phyloP scores from a whole-genome alignment of 495 filamentous ascomycete genomes.

The Neurospora hispaniola region DNA sequence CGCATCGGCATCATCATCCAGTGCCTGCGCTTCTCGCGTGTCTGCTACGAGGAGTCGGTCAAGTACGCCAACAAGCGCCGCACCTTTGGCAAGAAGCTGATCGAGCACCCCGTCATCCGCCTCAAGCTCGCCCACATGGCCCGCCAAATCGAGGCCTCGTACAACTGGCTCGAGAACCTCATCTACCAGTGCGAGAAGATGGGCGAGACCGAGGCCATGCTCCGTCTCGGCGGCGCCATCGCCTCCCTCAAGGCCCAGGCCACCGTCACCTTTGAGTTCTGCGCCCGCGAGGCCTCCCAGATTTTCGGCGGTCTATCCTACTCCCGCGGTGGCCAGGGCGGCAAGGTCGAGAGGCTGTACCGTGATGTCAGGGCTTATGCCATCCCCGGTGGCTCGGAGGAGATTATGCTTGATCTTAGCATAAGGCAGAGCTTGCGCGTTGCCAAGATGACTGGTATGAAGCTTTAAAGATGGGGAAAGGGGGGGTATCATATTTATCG shows the following conservation, averaged over 20 bases:
- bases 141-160: constrained; percentile 89
- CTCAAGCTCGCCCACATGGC: constrained; percentile 98
- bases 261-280: constrained; percentile 93
- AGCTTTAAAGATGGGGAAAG: constrained; percentile 47
- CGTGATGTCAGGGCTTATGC: constrained; percentile 96
- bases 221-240: constrained; percentile 89
- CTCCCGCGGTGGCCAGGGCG: constrained; percentile 85
- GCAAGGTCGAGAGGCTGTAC: constrained; percentile 91
- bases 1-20: constrained; percentile 98
- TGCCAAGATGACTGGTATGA: constrained; percentile 89
- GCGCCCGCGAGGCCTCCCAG: constrained; percentile 90
- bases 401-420: constrained; percentile 97
- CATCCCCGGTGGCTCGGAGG: constrained; percentile 91
- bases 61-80: constrained; percentile 94
- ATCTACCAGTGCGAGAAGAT: constrained; percentile 89
- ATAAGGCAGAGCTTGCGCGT: constrained; percentile 89
- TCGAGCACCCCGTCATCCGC: constrained; percentile 94
- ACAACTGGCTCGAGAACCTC: constrained; percentile 95
- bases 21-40: constrained; percentile 85
- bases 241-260: constrained; percentile 87
- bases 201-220: constrained; percentile 91
- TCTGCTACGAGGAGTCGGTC: constrained; percentile 92
- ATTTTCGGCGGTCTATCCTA: constrained; percentile 96
- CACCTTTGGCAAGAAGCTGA: constrained; percentile 91
- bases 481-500: not conserved